Base-by-base conservation (phyloP, 768 basidiomycete species). In the Infundibulicybe gibba region DNA sequence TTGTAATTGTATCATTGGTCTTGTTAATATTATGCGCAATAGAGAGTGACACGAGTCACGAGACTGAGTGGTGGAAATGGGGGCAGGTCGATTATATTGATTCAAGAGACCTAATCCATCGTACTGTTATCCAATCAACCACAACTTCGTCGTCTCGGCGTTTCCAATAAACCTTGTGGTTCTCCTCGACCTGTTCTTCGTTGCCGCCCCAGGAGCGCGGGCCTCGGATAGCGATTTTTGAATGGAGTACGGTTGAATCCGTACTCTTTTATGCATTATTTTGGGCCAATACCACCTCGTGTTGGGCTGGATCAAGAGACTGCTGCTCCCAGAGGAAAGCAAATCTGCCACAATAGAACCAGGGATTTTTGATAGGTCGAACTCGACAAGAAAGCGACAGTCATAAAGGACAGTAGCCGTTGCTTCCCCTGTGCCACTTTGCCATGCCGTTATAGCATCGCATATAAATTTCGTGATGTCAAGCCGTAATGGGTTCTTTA, bases 311-410 rank as follows among this genome's bases (percentile, higher is more conserved):
- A 83, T 51, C 35, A 66, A 14, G 11, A 78, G 56, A 6, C 54
- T 49, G 0, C 54, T 60, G 9, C 48, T 32, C 5, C 52, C 49
- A 12, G 43, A 47, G 41, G 49, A 33, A 14, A 55, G 41, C 33
- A 79, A 44, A 31, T 54, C 54, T 15, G 49, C 44, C n/a, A 54
- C 48, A 3, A 85, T 32, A 6, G 60, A 40, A 2, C 45, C 16
- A 2, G 83, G 81, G 16, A 82, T 69, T 35, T 54, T 65, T 31
- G 54, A 52, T 12, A 78, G 54, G 47, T 76, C 49, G 52, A 87
- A 69, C 15, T 54, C 57, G 37, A 90, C 42, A 3, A 79, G 54
- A 60, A 86, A 90, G 5, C 88, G 81, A 53, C 71, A 70, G 59
- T 90, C 87, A 57, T 78, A 88, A 21, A 89, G 63, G 11, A 82